Evolutionary conservation across 2,329 filamentous ascomycete genomes (phyloP), one percentile per base, ranked within the genome.

Genomic region (Fusarium torreyae): DNA sequence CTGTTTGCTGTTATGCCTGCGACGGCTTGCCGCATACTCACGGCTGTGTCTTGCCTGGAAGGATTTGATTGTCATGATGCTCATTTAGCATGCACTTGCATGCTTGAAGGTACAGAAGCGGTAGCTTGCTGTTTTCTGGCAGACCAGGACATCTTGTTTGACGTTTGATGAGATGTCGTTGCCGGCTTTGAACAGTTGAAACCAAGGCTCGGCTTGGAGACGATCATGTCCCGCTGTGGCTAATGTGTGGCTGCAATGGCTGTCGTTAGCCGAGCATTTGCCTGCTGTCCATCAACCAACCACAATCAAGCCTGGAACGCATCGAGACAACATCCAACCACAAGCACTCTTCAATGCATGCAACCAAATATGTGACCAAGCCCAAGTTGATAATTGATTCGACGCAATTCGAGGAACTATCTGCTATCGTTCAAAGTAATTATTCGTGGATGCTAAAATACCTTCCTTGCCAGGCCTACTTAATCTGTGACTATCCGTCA

Each of bases 171-270:
- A 71, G 24, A 63, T 66, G 70, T 71, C 55, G 63, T 71, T 71
- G 73, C 63, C 62, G 61, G 53, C 62, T 50, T 50, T 64, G 61
- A 64, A 68, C 65, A 64, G 63, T 75, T 70, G 73, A 74, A 74
- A 67, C 71, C 66, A 65, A 60, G 63, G 46, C 66, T 70, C 53
- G 51, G 46, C 53, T 49, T 66, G 66, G 57, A 64, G 73, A 69
- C 60, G 73, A 64, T 63, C 58, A 54, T 71, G 68, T 73, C 73
- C 73, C 73, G 59, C 73, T 75, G 73, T 75, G 73, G 73, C 73
- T 72, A 60, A 61, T 57, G 43, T 57, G 68, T 72, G 70, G 68
- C 68, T 62, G 63, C 18, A 17, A 43, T 50, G 28, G 34, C 57
- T 56, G 51, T 20, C 34, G 65, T 74, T 75, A 74, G 54, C 73